Base-by-base conservation (phyloP, 805 yeast genomes). In the Saturnispora besseyi region DNA sequence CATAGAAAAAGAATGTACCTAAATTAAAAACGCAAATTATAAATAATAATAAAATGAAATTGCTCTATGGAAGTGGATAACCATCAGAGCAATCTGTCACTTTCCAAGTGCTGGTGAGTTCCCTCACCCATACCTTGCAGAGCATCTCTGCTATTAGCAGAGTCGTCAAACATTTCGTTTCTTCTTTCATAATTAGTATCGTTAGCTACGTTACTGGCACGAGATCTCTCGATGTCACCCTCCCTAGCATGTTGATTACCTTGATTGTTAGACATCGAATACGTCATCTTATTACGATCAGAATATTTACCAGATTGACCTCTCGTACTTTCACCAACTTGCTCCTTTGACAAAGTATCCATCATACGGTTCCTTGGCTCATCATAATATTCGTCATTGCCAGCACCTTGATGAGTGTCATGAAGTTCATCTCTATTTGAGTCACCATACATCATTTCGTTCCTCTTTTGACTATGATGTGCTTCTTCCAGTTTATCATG, bases 331-430 rank as follows among this genome's bases (percentile, higher is more conserved):
- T 21, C 45, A 21, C 18, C 40, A 6, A 48, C 41, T 33, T 54
- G 52, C 15, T 44, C 51, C 18, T 54, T 54, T 1, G 55, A 52
- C 10, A 54, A 26, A 2, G 55, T 50, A 34, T 54, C 57, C 53
- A 54, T 45, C 50, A 54, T 47, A 9, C 51, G 41, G 31, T 51
- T 52, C 7, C 55, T 47, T 24, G 53, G 53, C n/a, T 42, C 40
- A 30, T 48, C 49, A 26, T 48, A 37, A 6, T 37, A 15, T 18
- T 41, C 50, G 13, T 42, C 24, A 13, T 38, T 36, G 3, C 15
- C 42, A 5, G 26, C 43, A 5, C 30, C 42, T 18, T 11, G 11
- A 22, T 45, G 48, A 41, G 44, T 28, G 41, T 45, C 6, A 44
- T 41, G 40, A 49, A 50, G 34, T 22, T 52, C 44, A 22, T 52